These are phyloP conservation scores for Neonectria coccinea DNA, from an alignment of 2,329 filamentous ascomycete species.

Conservation along the genomic window DNA sequence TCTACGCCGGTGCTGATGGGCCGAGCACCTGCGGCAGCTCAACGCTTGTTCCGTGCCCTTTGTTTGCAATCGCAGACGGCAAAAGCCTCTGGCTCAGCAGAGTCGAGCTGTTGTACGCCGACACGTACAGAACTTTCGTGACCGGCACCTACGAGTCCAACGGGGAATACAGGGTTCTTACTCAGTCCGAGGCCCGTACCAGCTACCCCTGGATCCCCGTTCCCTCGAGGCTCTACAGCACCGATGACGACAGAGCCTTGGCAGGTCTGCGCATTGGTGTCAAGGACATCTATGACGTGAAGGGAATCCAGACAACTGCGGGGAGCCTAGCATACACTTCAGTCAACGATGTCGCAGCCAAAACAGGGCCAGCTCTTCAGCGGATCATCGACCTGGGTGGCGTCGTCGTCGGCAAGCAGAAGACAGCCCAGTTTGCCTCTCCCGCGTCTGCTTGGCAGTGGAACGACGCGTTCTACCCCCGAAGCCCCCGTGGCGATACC, in stretches of 20 bases:
- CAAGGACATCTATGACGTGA: constrained; percentile 27
- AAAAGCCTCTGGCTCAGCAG: neutral
- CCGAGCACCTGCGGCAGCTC: neutral
- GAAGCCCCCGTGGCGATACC: neutral
- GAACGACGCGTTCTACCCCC: constrained; percentile 1
- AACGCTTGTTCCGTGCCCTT: neutral
- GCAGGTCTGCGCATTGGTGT: constrained; percentile 12
- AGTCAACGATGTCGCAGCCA: neutral
- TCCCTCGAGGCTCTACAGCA: constrained; percentile 1
- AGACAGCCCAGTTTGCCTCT: constrained; percentile 21
- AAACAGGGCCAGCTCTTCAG: constrained; percentile 20
- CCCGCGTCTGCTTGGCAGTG: neutral
- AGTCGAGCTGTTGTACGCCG: neutral
- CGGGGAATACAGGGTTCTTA: neutral
- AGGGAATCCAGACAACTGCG: constrained; percentile 17
- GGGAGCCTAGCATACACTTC: constrained; percentile 17
- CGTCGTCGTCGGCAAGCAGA: constrained; percentile 18
- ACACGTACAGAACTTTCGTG: constrained; percentile 2
- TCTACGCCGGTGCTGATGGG: neutral
- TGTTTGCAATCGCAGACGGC: neutral
- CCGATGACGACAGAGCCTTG: neutral
- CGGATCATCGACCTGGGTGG: constrained; percentile 22
- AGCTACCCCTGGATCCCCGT: neutral
- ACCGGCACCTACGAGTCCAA: constrained; percentile 1
- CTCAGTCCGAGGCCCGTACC: neutral